Evolutionary conservation across 2,329 filamentous ascomycete genomes (phyloP).

Genomic region (Xylaria sp.): DNA sequence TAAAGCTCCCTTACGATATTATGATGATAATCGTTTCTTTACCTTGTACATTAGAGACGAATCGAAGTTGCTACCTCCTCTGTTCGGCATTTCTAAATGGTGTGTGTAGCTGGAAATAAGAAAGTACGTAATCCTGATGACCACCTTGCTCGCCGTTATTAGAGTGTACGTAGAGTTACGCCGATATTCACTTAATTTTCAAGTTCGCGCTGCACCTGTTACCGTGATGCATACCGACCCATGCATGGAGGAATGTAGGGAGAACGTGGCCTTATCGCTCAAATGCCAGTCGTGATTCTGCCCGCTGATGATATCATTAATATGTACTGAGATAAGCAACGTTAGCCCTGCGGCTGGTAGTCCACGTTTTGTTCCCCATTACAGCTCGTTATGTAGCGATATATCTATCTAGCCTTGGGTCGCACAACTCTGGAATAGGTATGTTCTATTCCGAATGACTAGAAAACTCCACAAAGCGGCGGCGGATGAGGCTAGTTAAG

Average conservation of each 20-base stretch:
- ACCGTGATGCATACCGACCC: neutral
- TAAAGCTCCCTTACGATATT: neutral
- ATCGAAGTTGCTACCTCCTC: neutral
- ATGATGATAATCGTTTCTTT: neutral
- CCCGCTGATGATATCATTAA: neutral
- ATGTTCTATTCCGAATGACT: neutral
- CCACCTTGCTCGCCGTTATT: neutral
- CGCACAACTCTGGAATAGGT: neutral
- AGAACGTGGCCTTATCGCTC: neutral
- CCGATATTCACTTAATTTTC: no score
- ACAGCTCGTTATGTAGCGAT: no score
- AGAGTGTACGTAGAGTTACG: neutral
- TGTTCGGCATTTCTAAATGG: neutral
- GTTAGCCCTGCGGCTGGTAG: no score
- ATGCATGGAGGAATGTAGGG: neutral
- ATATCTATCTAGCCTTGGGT: no score
- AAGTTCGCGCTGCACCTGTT: neutral
- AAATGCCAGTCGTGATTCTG: neutral
- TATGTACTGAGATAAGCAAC: neutral
- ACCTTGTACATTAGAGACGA: neutral
- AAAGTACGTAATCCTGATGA: neutral
- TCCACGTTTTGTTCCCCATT: no score
- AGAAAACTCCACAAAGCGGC: neutral
- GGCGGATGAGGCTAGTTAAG: neutral
- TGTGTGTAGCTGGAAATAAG: neutral